A percentile compares a stretch with the other conserved stretches of the same genome.
Evolutionary conservation across 208 protist species (phyloP).

Genomic region (Crithidia mellificae): DNA sequence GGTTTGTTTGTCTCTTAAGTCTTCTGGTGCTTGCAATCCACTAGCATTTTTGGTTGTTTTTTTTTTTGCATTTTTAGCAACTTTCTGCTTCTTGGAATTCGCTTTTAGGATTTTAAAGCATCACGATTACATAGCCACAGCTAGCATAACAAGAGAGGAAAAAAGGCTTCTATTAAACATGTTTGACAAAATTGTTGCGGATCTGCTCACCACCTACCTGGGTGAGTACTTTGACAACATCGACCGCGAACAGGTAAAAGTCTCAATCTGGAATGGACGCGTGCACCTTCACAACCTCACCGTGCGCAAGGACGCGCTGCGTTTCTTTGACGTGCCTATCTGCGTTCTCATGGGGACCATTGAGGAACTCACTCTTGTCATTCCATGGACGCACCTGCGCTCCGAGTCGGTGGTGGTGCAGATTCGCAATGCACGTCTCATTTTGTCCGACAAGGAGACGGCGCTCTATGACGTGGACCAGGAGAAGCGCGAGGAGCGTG

Average conservation of each 20-base stretch:
- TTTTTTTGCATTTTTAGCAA: no score
- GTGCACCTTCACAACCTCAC: conserved; percentile 65
- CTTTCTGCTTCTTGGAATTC: no score
- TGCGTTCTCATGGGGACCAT: conserved; percentile 67
- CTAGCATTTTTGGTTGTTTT: no score
- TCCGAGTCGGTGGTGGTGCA: conserved; percentile 72
- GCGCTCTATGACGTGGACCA: conserved; percentile 52
- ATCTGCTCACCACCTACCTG: conserved; percentile 73
- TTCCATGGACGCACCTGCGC: conserved; percentile 78
- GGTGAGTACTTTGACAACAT: conserved; percentile 87
- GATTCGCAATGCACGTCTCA: conserved; percentile 51
- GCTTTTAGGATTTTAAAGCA: no score
- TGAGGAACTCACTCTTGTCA: conserved; percentile 63
- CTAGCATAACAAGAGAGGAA: no score
- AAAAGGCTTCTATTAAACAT: conserved; percentile 46
- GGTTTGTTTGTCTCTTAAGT: no score
- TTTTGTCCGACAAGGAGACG: conserved; percentile 59
- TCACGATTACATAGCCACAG: no score
- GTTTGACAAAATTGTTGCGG: conserved; percentile 82
- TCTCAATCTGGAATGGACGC: conserved; percentile 80
- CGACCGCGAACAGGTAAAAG: conserved; percentile 81
- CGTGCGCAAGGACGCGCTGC: conserved; percentile 68
- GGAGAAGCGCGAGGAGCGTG: conserved; percentile 46
- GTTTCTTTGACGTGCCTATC: conserved; percentile 57
- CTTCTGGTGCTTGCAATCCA: no score